A percentile compares a stretch with the other conserved stretches of the same genome.
Evolutionary conservation across 2,329 filamentous ascomycete species (phyloP).

Genomic region (Diaporthe amygdali): DNA sequence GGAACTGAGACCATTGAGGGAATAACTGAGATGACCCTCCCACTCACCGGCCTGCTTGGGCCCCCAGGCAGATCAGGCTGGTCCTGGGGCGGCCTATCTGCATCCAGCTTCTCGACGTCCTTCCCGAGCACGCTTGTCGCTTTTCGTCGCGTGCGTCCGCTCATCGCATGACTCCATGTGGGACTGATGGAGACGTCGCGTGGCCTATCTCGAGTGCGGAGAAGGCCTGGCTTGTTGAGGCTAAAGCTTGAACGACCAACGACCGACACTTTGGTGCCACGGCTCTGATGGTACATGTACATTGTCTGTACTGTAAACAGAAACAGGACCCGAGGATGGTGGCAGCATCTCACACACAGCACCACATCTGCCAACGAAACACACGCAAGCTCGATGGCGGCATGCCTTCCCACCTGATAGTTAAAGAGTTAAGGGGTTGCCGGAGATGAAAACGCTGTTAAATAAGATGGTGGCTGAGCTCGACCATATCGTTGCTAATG

Average conservation of each 20-base stretch:
- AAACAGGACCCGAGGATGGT: background rate
- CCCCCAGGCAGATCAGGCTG: background rate
- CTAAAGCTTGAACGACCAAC: constrained; percentile 14
- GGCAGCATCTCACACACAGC: background rate
- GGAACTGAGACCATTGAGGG: constrained; percentile 2
- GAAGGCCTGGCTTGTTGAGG: constrained; percentile 16
- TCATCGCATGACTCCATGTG: constrained; percentile 22
- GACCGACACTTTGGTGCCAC: background rate
- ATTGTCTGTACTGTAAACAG: background rate
- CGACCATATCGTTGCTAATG: background rate
- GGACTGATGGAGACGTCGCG: constrained; percentile 20
- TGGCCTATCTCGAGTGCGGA: constrained; percentile 17
- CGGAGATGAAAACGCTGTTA: background rate
- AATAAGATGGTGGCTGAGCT: constrained; percentile 14
- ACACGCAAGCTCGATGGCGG: background rate
- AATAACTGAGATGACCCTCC: background rate
- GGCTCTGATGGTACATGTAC: background rate
- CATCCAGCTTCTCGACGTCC: background rate
- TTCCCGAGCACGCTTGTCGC: constrained; percentile 15
- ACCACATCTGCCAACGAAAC: background rate
- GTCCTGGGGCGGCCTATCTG: background rate
- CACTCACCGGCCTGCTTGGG: constrained; percentile 10
- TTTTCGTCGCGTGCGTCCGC: constrained; percentile 16
- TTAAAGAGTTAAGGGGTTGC: background rate
- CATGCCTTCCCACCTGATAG: background rate